phyloP scores from a whole-genome alignment of 768 basidiomycete species.

The Hygrophorus russula region DNA sequence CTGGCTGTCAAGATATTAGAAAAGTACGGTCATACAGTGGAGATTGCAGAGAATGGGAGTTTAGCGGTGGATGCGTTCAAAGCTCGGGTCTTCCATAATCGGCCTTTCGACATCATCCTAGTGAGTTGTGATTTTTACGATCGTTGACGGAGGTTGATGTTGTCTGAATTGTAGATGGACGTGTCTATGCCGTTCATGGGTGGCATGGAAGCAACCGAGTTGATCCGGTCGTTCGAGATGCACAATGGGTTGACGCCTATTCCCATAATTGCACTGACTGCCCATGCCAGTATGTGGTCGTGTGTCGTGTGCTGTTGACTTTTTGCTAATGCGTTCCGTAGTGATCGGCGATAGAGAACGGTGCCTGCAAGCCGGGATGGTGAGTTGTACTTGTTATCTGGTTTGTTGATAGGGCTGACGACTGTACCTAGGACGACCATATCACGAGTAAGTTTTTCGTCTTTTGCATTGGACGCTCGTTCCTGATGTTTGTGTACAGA shows the following conservation, averaged over 20 bases:
- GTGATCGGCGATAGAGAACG: conserved; percentile 85
- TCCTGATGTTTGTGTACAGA: conserved; percentile 12
- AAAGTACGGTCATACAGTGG: conserved; percentile 89
- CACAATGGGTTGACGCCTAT: conserved; percentile 58
- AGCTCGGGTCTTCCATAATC: conserved; percentile 52
- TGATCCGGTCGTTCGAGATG: conserved; percentile 79
- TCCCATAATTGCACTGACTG: conserved; percentile 94
- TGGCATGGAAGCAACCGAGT: conserved; percentile 93
- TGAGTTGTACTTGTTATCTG: conserved; percentile 2
- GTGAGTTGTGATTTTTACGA: conserved; percentile 33
- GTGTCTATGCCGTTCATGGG: conserved; percentile 99
- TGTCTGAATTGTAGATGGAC: conserved; percentile 61
- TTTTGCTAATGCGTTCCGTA: conserved; percentile 17
- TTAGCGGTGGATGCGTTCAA: conserved; percentile 91
- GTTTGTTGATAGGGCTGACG: conserved; percentile 2
- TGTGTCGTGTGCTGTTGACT: not conserved
- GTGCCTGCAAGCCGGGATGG: conserved; percentile 67
- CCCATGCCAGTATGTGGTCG: conserved; percentile 77
- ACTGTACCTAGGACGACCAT: conserved; percentile 19
- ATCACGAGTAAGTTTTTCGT: conserved; percentile 18
- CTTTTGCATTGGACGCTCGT: too few species aligned
- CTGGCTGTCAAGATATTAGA: conserved; percentile 94
- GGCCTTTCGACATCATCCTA: conserved; percentile 86
- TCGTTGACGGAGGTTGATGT: conserved; percentile 2
- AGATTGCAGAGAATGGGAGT: conserved; percentile 96